A percentile compares a stretch with the other conserved stretches of the same genome.
phyloP scores from a whole-genome alignment of 306 rosid genomes.

The Vicia villosa region DNA sequence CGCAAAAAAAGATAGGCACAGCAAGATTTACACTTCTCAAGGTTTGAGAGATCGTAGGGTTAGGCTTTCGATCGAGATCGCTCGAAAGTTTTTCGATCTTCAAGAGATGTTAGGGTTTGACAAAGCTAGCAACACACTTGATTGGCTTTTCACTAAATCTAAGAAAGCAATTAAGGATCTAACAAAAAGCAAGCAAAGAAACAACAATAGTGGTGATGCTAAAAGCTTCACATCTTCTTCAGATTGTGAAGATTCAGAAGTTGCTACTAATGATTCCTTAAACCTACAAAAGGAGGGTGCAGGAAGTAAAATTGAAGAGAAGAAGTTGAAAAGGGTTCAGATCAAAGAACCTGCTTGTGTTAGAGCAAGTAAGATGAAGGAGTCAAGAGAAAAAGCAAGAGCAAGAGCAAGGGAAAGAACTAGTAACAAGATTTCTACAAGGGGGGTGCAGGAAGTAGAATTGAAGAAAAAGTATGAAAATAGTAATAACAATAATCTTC shows the following conservation, averaged over 20 bases:
- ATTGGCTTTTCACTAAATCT: conserved; percentile 87
- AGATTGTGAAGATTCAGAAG: conserved; percentile 45
- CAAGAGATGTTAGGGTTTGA: conserved; percentile 96
- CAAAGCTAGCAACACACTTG: conserved; percentile 90
- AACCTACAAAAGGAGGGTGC: conserved; percentile 24
- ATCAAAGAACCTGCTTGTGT: conserved; percentile 31
- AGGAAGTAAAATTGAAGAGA: conserved; percentile 19
- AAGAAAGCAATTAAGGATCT: conserved; percentile 68
- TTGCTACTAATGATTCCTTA: conserved; percentile 19
- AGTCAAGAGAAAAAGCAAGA: conserved; percentile 77
- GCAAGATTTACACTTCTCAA: conserved; percentile 93
- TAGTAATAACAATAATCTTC: conserved; percentile 30
- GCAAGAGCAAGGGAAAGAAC: conserved; percentile 91
- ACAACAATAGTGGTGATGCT: conserved; percentile 20
- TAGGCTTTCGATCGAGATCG: conserved; percentile 76
- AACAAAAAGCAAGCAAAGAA: conserved; percentile 34
- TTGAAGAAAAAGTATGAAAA: conserved; percentile 41
- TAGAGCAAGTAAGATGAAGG: conserved; percentile 48
- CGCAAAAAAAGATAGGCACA: conserved; percentile 75
- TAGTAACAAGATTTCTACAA: conserved; percentile 49
- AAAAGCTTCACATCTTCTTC: conserved; percentile 41
- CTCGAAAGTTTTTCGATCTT: conserved; percentile 93
- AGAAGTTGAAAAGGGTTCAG: conserved; percentile 37
- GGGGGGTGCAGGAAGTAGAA: conserved; percentile 5
- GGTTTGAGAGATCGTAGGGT: conserved; percentile 91